phyloP scores from a whole-genome alignment of 2,329 filamentous ascomycete genomes.

The Boeremia exigua region DNA sequence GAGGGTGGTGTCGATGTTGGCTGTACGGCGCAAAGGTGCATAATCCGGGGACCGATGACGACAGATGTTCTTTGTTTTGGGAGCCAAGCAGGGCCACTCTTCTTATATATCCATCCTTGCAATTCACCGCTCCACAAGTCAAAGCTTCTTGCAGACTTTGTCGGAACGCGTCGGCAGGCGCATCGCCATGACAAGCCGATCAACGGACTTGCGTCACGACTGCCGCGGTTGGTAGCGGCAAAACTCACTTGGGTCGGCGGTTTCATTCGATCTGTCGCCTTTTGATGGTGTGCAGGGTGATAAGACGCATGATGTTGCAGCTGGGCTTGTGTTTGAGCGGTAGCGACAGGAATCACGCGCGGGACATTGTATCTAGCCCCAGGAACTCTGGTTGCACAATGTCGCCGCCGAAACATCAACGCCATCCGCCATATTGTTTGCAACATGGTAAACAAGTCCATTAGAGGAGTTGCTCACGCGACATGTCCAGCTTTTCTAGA shows the following conservation, averaged over 20 bases:
- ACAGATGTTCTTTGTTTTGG: constrained; percentile 14
- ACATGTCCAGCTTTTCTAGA: constrained; percentile 17
- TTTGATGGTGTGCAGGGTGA: not conserved
- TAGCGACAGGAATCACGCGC: not conserved
- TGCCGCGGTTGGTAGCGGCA: constrained; percentile 8
- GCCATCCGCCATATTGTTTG: not conserved
- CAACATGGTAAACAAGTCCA: not conserved
- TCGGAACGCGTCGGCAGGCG: constrained; percentile 15
- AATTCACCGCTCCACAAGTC: constrained; percentile 13
- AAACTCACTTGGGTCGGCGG: not conserved
- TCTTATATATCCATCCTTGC: constrained; percentile 2
- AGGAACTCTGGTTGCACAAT: not conserved
- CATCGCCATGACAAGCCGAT: constrained; percentile 10
- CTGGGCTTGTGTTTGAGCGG: not conserved
- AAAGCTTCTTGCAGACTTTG: constrained; percentile 19
- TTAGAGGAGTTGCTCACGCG: constrained; percentile 33
- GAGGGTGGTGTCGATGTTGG: constrained; percentile 23
- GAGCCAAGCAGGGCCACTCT: constrained; percentile 2
- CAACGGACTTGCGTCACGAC: constrained; percentile 2
- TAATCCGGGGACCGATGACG: constrained; percentile 20
- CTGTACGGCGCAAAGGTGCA: constrained; percentile 13
- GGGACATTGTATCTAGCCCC: too few species aligned
- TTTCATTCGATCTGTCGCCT: not conserved
- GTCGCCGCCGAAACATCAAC: not conserved
- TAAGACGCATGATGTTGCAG: not conserved